Base-by-base conservation (phyloP, 108 stramenopile species). In the Nannochloropsis salina region DNA sequence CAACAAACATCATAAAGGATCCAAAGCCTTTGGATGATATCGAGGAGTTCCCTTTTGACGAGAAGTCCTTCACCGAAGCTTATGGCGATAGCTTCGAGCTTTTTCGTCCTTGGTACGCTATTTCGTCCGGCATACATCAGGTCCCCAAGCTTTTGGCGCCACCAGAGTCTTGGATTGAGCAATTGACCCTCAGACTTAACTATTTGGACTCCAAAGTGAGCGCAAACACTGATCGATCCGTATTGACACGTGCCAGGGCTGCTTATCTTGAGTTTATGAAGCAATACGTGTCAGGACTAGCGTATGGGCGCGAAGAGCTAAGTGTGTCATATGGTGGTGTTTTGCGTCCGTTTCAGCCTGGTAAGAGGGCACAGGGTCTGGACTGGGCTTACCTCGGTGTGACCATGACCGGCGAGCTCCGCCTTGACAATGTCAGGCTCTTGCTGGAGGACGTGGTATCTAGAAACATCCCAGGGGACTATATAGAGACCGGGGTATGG, bases 401-500 rank as follows among this genome's bases (percentile, higher is more conserved):
- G 11, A 81, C 81, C 22, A 81, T 81, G 81, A 81, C 81, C 11
- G 81, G 81, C 20, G 41, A 11, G 21, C 22, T 31, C 22, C 81
- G 81, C 11, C 81, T 81, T 11, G 40, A 21, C 41, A 81, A 21
- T 31, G 22, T 81, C 12, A 22, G 40, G 40, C 11, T 6, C 21
- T 81, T 81, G 40, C 41, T 81, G 20, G 22, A 41, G 31, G 41
- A 41, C 11, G 81, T 81, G 6, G 21, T 81, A 40, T 31, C 31
- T 11, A 20, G 20, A 40, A 11, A 40, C 5, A 41, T 81, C 40
- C 22, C 22, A 41, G 81, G 81, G 31, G 81, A 81, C 31, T 81
- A 81, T 80, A 20, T 85, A 2, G 84, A 85, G 42, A 85, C 84
- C 12, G 84, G 84, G 18, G 84, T 85, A 21, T 85, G 84, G 84